Base-by-base conservation (phyloP, 2,329 filamentous ascomycete species). In the Neospermospora avenae region DNA sequence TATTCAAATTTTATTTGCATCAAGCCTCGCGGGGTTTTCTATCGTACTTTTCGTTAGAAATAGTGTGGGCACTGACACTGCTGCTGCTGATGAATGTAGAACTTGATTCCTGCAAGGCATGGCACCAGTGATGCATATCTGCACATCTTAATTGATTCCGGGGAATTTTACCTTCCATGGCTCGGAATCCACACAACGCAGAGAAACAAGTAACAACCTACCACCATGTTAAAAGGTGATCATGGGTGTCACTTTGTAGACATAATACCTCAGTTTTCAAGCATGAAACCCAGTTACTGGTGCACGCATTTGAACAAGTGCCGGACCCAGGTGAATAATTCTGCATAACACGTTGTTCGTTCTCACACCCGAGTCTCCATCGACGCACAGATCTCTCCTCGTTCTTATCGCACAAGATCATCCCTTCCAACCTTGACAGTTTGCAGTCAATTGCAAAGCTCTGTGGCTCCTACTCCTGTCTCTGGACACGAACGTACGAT, bases 371-470 rank as follows among this genome's bases (percentile, higher is more conserved):
- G 28, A 20, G 10, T 28, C 11, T 16, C 18, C 8, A 11, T 28
- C 13, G n/a, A 18, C 51, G 51, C 49, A 48, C 35, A 45, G 57
- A 59, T 59, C 57, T 55, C 49, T 48, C 39, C 37, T 46, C 22
- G 22, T 18, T 25, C 51, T 22, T 54, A 18, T 18, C 20, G 24
- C 56, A 20, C 49, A 37, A 54, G 48, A 54, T 16, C 20, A 49
- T 48, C 11, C 46, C 45, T 34, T 14, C 31, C 14, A 10, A 28
- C 16, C 25, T 20, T 41, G 22, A 20, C 24, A 16, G 34, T 22
- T 48, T 55, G 28, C n/a, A 31, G 37, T 41, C 41, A 54, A 20
- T 55, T 48, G 57, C 34, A 54, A 16, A 58, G 54, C 57, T 54
- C 41, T 49, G 42, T 45, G 49, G n/a, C 22, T 48, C 13, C 31